Evolutionary conservation across 495 filamentous ascomycete genomes (phyloP).

Genomic region (Penicillium paradoxum): DNA sequence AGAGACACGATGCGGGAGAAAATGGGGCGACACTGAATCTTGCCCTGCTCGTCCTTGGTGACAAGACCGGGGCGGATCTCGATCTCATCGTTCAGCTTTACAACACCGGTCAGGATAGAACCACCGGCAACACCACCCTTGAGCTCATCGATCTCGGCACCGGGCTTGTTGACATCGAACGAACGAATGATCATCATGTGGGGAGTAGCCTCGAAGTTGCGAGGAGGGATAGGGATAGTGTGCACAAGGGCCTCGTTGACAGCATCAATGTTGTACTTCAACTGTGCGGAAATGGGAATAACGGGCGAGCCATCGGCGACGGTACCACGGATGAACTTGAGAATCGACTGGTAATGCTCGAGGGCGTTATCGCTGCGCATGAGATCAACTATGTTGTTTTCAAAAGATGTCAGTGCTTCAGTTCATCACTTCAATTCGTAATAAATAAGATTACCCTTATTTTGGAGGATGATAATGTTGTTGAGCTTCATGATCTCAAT

Average conservation of each 20-base stretch:
- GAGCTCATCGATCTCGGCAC: slow-evolving; percentile 98
- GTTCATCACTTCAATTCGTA: neutral
- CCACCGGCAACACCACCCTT: slow-evolving; percentile 99
- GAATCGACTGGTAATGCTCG: slow-evolving; percentile 89
- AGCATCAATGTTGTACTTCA: slow-evolving; percentile 99
- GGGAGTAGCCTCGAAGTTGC: slow-evolving; percentile 84
- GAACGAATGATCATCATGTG: slow-evolving; percentile 99
- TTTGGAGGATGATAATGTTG: slow-evolving; percentile 98
- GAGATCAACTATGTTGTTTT: slow-evolving; percentile 60
- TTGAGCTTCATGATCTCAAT: slow-evolving; percentile 99
- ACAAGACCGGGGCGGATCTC: slow-evolving; percentile 97
- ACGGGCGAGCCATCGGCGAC: slow-evolving; percentile 94
- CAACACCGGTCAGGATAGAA: slow-evolving; percentile 88
- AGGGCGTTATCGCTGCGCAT: slow-evolving; percentile 91
- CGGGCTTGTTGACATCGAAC: slow-evolving; percentile 99
- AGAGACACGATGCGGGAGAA: slow-evolving; percentile 91
- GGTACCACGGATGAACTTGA: slow-evolving; percentile 96
- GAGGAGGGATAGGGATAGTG: slow-evolving; percentile 82
- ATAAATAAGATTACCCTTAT: slow-evolving; percentile 52
- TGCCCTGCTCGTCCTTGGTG: slow-evolving; percentile 85
- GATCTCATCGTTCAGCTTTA: slow-evolving; percentile 95
- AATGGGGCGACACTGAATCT: slow-evolving; percentile 93
- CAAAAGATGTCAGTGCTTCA: neutral
- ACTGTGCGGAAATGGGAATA: slow-evolving; percentile 95
- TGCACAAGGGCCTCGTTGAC: slow-evolving; percentile 91